Percentiles rank a stretch among this genome's conserved stretches.
These are phyloP conservation scores for Magnolia changhungtana DNA, from an alignment of 164 flowering plant genomes.

Conservation along the genomic window DNA sequence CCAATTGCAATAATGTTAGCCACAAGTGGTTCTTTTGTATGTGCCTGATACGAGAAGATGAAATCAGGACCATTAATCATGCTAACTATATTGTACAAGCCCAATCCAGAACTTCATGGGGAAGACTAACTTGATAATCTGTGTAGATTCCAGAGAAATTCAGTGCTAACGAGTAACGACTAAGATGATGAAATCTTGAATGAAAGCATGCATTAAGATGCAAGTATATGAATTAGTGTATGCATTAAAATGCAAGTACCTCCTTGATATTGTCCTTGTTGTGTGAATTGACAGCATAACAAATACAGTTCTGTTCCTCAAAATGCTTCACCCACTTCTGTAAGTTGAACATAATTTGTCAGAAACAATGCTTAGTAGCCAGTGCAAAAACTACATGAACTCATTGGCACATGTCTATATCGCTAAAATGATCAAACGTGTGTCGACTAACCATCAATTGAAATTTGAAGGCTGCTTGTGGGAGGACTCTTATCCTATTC, in stretches of 20 bases:
- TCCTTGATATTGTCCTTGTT: slow-evolving; percentile 60
- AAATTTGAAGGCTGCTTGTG: neutral
- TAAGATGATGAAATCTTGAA: neutral
- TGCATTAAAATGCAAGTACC: slow-evolving; percentile 30
- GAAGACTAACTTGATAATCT: neutral
- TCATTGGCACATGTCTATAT: neutral
- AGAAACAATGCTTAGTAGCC: neutral
- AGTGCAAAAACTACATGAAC: neutral
- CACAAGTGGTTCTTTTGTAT: slow-evolving; percentile 1
- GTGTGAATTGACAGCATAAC: slow-evolving; percentile 69
- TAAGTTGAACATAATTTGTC: neutral
- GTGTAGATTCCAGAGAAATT: neutral
- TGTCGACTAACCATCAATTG: neutral
- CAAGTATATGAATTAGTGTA: neutral
- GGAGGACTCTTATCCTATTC: neutral
- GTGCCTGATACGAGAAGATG: neutral
- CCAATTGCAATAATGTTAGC: neutral
- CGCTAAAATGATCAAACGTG: too few species aligned
- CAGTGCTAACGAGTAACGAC: neutral
- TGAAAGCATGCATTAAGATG: neutral
- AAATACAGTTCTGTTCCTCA: slow-evolving; percentile 35
- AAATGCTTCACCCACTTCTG: slow-evolving; percentile 68
- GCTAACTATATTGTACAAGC: neutral
- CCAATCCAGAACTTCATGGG: neutral
- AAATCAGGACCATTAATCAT: neutral